Conservation (phyloP, 2,329 filamentous ascomycete species). For the Verticillium isaacii region DNA sequence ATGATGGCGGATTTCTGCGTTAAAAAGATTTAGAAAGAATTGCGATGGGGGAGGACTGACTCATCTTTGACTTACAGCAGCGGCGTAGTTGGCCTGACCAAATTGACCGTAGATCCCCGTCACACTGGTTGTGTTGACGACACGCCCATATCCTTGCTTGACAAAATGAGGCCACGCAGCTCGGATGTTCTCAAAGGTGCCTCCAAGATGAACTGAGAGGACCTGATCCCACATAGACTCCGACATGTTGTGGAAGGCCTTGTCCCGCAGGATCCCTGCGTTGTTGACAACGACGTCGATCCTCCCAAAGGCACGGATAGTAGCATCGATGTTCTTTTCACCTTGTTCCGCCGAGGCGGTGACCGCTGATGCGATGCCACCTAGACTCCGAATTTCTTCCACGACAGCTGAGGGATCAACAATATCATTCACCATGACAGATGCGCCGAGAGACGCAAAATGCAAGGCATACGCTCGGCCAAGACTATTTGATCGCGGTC, state of each 20-base stretch:
- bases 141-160: constrained; percentile 96
- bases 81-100: constrained; percentile 95
- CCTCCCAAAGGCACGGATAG: constrained; percentile 89
- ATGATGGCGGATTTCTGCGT: constrained; percentile 84
- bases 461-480: constrained; percentile 86
- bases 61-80: constrained; percentile 58
- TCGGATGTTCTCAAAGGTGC: constrained; percentile 96
- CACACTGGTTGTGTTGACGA: constrained; percentile 95
- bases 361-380: constrained; percentile 86
- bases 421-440: constrained; percentile 94
- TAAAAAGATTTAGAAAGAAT: constrained; percentile 11
- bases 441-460: constrained; percentile 78
- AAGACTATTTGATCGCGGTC: constrained; percentile 47
- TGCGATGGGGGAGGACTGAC: neutral
- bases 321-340: constrained; percentile 83
- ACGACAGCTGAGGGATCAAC: constrained; percentile 87
- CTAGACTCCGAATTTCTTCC: constrained; percentile 83
- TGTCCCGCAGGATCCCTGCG: constrained; percentile 94
- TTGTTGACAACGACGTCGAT: constrained; percentile 98
- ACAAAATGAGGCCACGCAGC: constrained; percentile 97
- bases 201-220: constrained; percentile 84
- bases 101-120: constrained; percentile 99
- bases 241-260: constrained; percentile 97
- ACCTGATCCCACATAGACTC: constrained; percentile 91
- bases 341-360: constrained; percentile 94